A percentile compares a stretch with the other conserved stretches of the same genome.
Conservation (phyloP, 345 rosid genomes). For the Firmiana major region DNA sequence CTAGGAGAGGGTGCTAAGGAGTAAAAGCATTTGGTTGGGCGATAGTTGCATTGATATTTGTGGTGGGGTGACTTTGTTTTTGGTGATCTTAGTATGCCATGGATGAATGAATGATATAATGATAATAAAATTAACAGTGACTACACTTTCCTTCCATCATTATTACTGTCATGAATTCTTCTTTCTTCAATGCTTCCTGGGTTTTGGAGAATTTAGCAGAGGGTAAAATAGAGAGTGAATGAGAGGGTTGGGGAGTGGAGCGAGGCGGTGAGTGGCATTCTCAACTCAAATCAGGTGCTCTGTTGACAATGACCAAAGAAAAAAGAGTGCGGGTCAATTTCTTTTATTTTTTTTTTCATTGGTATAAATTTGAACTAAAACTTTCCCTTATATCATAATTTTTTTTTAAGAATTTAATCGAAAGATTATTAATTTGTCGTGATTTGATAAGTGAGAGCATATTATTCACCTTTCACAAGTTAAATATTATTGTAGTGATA, state of each 20-base stretch:
- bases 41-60: conserved; percentile 20
- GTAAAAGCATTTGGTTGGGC: conserved; percentile 17
- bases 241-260: neutral
- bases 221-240: neutral
- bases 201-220: conserved; percentile 25
- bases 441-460: too few relatives aligned
- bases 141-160: neutral
- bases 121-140: neutral
- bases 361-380: too few relatives aligned
- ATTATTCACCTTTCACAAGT: too few relatives aligned
- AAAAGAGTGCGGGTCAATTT: conserved; percentile 21
- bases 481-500: too few relatives aligned
- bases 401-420: too few relatives aligned
- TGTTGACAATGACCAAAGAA: conserved; percentile 19
- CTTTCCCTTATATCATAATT: too few relatives aligned
- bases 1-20: conserved; percentile 20
- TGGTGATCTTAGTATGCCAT: neutral
- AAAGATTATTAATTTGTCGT: too few relatives aligned
- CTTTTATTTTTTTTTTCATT: too few relatives aligned
- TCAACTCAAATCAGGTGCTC: conserved; percentile 19
- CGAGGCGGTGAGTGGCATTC: conserved; percentile 13
- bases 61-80: conserved; percentile 12
- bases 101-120: neutral
- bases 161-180: neutral
- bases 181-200: conserved; percentile 31